Evolutionary conservation across 352 stramenopile species (phyloP).

Genomic region (Globisporangium orthogonon): DNA sequence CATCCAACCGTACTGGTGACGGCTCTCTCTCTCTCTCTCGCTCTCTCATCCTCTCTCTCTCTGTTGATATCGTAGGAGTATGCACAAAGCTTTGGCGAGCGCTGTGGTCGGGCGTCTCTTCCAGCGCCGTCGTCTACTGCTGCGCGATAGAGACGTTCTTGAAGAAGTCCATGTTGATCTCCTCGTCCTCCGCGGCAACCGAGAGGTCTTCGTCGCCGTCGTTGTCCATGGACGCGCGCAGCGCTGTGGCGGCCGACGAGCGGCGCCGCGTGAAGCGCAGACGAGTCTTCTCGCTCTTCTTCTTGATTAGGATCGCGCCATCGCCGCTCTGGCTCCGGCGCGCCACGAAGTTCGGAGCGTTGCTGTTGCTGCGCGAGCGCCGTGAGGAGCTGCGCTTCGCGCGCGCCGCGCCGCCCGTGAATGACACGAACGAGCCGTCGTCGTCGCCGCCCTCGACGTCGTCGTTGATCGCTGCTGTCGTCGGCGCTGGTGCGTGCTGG

Average conservation of each 20-base stretch:
- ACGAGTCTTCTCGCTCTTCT: conserved; percentile 16
- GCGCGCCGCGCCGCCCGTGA: conserved; percentile 8
- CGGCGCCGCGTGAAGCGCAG: conserved; percentile 34
- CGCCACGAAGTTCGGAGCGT: conserved; percentile 1
- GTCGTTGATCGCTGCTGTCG: neutral
- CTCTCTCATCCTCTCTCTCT: neutral
- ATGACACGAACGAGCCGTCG: conserved; percentile 22
- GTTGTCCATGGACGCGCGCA: conserved; percentile 20
- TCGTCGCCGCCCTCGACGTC: conserved; percentile 2
- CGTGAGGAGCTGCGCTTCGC: conserved; percentile 4
- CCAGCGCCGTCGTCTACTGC: conserved; percentile 1
- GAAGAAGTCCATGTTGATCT: conserved; percentile 83
- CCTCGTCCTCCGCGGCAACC: conserved; percentile 31
- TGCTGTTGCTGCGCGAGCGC: neutral
- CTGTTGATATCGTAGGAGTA: neutral
- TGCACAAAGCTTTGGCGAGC: no score
- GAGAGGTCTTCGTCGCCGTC: conserved; percentile 19
- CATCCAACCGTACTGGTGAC: neutral
- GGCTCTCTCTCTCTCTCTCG: neutral
- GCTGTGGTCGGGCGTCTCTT: no score
- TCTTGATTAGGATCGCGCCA: conserved; percentile 13
- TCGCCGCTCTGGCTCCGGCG: conserved; percentile 2
- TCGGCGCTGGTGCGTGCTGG: neutral
- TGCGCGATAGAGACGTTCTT: conserved; percentile 29
- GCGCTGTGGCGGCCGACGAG: conserved; percentile 13